Base-by-base conservation (phyloP, 2,329 filamentous ascomycete genomes). In the Pseudocercospora ulei region DNA sequence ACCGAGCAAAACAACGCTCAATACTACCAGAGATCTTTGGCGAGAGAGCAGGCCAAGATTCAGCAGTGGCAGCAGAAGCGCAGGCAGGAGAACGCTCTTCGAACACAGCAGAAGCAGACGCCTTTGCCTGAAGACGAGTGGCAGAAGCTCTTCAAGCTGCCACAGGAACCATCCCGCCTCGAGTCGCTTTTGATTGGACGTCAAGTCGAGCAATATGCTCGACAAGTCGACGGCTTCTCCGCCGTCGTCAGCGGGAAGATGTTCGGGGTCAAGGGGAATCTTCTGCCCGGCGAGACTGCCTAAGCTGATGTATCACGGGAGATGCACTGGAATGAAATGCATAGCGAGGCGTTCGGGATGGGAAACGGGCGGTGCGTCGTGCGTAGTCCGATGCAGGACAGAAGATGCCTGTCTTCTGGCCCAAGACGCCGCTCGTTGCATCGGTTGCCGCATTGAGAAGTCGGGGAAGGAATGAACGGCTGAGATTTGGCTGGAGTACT, bases 1-100 rank as follows among this genome's bases (percentile, higher is more conserved):
- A 94, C 87, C 44, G 90, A 98, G 67, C 81, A 93, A 62, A 96
- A 96, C 77, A 98, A 98, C 75, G 90, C 92, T 70, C 87, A 95
- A 65, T 84, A 82, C 74, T 95, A 95, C 71, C 86, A 95, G 69
- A 78, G 90, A 57, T 86, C 92, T 59, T 73, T 96, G 41, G 81
- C 80, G 38, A 83, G 90, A 55, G 90, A 98, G 70, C 90, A 98
- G 69, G 69, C 82, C 57, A 98, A 96, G 76, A 95, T 98, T 56
- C 79, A 83, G 39, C 81, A 86, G 51, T 98, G 90, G 90, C 88
- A 96, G 68, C 69, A 80, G 46, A 96, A 98, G 78, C 81, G 90
- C 61, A 93, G 94, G 71, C 80, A 84, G 9, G 90, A 98, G 74
- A 98, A 98, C 61, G 80, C 81, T 18, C 80, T 80, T 44, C 77